Evolutionary conservation across 352 stramenopile genomes (phyloP), one percentile per base, ranked within the genome.

Genomic region (Bremia lactucae): DNA sequence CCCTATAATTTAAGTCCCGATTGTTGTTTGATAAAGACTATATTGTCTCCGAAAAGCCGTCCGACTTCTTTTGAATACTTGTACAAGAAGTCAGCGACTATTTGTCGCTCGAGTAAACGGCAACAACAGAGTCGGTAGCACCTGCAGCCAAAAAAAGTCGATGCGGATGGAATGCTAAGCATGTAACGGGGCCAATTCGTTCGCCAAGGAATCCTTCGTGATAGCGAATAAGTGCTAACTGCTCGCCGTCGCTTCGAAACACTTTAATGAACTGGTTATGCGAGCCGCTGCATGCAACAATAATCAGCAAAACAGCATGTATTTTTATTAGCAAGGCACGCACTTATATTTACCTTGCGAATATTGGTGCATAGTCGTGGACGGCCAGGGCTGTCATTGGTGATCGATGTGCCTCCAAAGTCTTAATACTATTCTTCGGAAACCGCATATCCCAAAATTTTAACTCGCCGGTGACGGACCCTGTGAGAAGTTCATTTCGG

Each of bases 201-300:
- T 99, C 89, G 16, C 90, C 90, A 0, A 98, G 49, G 44, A 98
- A 97, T 14, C 92, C 90, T 68, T 98, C 92, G 64, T 98, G 94
- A 62, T 98, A 98, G 18, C 81, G 72, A 40, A 95, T 93, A 6
- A 90, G 69, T 21, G 72, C 77, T 36, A 92, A 55, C 40, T 88
- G 72, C 46, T 91, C 80, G 22, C 76, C 79, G 26, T 97, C 89
- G 42, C 84, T 81, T 24, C 86, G 86, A 36, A 97, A 89, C 35
- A 98, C 82, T 64, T 98, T 98, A 64, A 99, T 98, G 59, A 98
- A 99, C 50, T 99, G 95, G 47, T 97, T 97, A 59, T 98, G 93
- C 25, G 92, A 98, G 4, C 96, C 96, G 52, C 85, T 93, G 43
- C 11, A 48, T 18, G 24, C 15, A 31, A 40, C 10, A 39, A 25